Conservation (phyloP, 306 rosid species). For the Castanospermum australe region DNA sequence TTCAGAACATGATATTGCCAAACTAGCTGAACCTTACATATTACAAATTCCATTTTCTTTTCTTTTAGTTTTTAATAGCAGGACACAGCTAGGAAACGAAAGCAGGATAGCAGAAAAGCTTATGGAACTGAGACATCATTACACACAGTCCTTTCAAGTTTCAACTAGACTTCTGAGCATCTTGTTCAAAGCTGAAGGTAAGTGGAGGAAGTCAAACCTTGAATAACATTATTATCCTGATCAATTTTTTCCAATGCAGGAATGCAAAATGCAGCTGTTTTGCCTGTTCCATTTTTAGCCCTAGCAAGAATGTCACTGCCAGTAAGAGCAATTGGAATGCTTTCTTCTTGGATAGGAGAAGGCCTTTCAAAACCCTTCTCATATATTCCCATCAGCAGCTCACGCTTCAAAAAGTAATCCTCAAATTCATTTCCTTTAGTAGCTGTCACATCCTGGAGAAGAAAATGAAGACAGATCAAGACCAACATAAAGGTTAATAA, state of each 20-base stretch:
- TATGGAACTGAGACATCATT: neutral
- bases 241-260: constrained; percentile 98
- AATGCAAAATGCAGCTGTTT: constrained; percentile 97
- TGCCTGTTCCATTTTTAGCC: constrained; percentile 98
- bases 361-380: constrained; percentile 99
- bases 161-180: neutral
- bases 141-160: constrained; percentile 10
- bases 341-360: constrained; percentile 98
- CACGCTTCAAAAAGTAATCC: constrained; percentile 98
- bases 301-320: constrained; percentile 99
- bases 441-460: constrained; percentile 90
- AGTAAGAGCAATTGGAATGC: constrained; percentile 97
- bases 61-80: neutral
- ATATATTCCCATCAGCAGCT: constrained; percentile 97
- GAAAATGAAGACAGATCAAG: constrained; percentile 18
- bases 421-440: constrained; percentile 99
- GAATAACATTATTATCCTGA: constrained; percentile 89
- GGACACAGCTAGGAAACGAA: neutral
- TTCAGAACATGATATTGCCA: neutral
- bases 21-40: neutral
- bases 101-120: neutral
- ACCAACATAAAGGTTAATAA: constrained; percentile 21
- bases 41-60: neutral
- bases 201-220: constrained; percentile 47
- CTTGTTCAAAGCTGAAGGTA: neutral